Evolutionary conservation across 2,329 filamentous ascomycete species (phyloP).

Genomic region (Cladosporium sp.): DNA sequence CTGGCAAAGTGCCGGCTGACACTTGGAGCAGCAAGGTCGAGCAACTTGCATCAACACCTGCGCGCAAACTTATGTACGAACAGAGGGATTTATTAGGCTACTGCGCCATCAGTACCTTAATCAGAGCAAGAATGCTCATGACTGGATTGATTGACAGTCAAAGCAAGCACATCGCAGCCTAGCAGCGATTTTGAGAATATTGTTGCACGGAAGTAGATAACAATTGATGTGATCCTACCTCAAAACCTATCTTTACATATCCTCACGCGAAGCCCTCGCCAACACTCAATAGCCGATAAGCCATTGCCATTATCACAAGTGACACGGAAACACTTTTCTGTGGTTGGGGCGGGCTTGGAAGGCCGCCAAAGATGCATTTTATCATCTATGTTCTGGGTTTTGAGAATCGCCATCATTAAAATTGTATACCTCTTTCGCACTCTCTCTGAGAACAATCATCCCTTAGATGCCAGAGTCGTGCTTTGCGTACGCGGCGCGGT

Average conservation of each 20-base stretch:
- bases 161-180: not conserved
- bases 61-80: no score
- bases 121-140: not conserved
- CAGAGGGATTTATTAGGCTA: not conserved
- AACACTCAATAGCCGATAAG: not conserved
- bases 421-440: not conserved
- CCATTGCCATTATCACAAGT: not conserved
- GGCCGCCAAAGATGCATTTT: not conserved
- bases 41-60: not conserved
- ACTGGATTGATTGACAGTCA: not conserved
- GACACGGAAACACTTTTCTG: not conserved
- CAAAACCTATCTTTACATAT: not conserved
- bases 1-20: not conserved
- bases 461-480: slow-evolving; percentile 21
- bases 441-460: not conserved
- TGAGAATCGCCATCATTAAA: slow-evolving; percentile 10
- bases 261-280: not conserved
- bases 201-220: not conserved
- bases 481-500: slow-evolving; percentile 30
- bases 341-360: not conserved
- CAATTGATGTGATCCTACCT: not conserved
- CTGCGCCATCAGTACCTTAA: not conserved
- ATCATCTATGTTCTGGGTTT: slow-evolving; percentile 4
- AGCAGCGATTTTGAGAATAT: not conserved
- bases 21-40: not conserved